Evolutionary conservation across 2,329 filamentous ascomycete species (phyloP), one percentile per base, ranked within the genome.

Genomic region (Setomelanomma holmii): DNA sequence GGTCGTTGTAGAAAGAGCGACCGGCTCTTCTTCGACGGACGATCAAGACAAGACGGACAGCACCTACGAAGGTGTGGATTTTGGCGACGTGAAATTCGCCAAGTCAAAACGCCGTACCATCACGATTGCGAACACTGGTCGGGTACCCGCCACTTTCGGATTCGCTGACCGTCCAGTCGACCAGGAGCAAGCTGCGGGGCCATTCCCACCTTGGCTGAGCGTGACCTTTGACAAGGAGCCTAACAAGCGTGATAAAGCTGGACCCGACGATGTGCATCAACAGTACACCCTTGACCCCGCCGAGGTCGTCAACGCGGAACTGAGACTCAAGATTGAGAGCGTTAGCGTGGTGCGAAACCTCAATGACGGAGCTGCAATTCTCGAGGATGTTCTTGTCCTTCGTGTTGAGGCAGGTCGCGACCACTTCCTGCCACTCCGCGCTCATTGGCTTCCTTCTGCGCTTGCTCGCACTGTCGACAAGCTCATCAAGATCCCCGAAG

Each of bases 81-180:
- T 98, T 71, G 93, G 92, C 0, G 79, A 87, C 3, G 79, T 97
- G 1, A 79, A 82, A 2, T 96, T 89, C 65, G 80, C 88, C 34
- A 84, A 88, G 53, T 84, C 81, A 6, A 85, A 89, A 61, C 82
- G 80, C 7, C 83, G 88, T 4, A 84, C 81, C 3, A 72, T 98
- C 38, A 98, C 93, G 0, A 85, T 99, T 49, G 95, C 95, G 21
- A 99, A 99, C 64, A 99, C 95, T 0, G 89, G 95, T 2, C 84
- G 91, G 22, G 91, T 96, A 0, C 75, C 87, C 2, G 93, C 95
- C 0, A 89, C 81, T 0, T 89, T 97, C 66, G 84, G 83, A 1
- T 96, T 99, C 70, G 85, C 93, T 1, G 88, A 91, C 52, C 87
- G 87, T 56, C 88, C 89, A 2, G 77, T 78, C 0, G 78, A 80